phyloP scores from a whole-genome alignment of 1,284 basidiomycete species.

The Acaromyces ingoldii region DNA sequence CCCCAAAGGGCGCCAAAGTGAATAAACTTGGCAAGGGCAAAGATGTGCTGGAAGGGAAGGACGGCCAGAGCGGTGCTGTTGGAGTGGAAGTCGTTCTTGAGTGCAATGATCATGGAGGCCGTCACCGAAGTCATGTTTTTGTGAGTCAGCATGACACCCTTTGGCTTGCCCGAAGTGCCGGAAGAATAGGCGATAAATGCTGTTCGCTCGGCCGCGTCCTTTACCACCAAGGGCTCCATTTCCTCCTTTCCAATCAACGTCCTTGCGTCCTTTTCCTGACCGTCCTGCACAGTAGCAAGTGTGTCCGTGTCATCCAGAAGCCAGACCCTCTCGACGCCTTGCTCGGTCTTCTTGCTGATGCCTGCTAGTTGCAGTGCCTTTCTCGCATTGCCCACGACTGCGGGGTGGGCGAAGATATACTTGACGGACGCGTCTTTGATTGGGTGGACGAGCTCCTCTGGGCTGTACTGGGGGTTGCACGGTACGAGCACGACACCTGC shows the following conservation, averaged over 20 bases:
- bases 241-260: slow-evolving; percentile 17
- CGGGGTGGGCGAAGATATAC: slow-evolving; percentile 36
- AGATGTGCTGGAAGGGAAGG: slow-evolving; percentile 43
- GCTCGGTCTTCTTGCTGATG: slow-evolving; percentile 8
- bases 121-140: slow-evolving; percentile 35
- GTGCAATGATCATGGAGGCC: slow-evolving; percentile 17
- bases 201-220: slow-evolving; percentile 19
- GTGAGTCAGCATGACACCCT: slow-evolving; percentile 46
- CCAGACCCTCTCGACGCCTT: slow-evolving; percentile 27
- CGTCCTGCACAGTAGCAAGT: slow-evolving; percentile 18
- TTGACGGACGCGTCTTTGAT: slow-evolving; percentile 32
- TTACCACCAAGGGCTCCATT: slow-evolving; percentile 27
- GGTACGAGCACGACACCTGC: slow-evolving; percentile 35
- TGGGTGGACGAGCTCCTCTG: slow-evolving; percentile 45
- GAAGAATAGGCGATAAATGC: slow-evolving; percentile 43
- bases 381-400: slow-evolving; percentile 21
- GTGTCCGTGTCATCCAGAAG: slow-evolving; percentile 42
- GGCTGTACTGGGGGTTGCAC: slow-evolving; percentile 35
- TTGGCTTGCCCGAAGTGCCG: slow-evolving; percentile 48
- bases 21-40: slow-evolving; percentile 59
- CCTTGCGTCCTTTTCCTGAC: slow-evolving; percentile 31
- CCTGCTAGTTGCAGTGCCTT: slow-evolving; percentile 25
- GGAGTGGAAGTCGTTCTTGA: slow-evolving; percentile 22
- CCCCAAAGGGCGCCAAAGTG: slow-evolving; percentile 62
- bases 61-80: slow-evolving; percentile 28